Percentiles rank a stretch among this genome's conserved stretches.
These are phyloP conservation scores for Microbotryum scabiosae DNA, from an alignment of 1,284 basidiomycete genomes.

Conservation along the genomic window DNA sequence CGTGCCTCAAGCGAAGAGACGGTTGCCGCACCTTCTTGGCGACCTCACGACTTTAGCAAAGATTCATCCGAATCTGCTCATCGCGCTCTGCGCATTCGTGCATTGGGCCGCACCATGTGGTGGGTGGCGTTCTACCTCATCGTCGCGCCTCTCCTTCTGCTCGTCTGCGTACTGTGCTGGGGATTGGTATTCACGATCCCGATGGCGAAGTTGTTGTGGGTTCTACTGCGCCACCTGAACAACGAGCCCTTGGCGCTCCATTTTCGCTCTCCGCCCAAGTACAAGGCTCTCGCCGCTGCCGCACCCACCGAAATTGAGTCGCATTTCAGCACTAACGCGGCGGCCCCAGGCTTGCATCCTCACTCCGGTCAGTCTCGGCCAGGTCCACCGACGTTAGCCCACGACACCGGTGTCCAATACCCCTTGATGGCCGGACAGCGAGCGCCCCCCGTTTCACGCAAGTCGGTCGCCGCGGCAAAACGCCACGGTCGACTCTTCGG, in stretches of 20 bases:
- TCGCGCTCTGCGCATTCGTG: conserved; percentile 38
- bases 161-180: conserved; percentile 86
- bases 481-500: conserved; percentile 45
- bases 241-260: conserved; percentile 75
- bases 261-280: conserved; percentile 69
- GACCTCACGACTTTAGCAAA: conserved; percentile 19
- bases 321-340: too few relatives aligned
- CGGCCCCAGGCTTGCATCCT: too few relatives aligned
- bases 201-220: conserved; percentile 97
- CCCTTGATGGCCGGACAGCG: conserved; percentile 42
- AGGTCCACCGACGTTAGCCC: too few relatives aligned
- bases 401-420: conserved; percentile 5
- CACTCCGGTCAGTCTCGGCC: too few relatives aligned
- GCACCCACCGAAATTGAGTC: conserved; percentile 5
- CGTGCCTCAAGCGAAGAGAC: conserved; percentile 22
- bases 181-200: conserved; percentile 86
- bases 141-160: conserved; percentile 79
- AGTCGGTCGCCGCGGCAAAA: conserved; percentile 48
- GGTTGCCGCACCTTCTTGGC: neutral
- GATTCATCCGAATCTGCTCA: conserved; percentile 5
- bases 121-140: conserved; percentile 66
- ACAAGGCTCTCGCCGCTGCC: conserved; percentile 36
- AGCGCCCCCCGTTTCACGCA: conserved; percentile 38
- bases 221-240: conserved; percentile 74
- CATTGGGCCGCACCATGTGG: conserved; percentile 55